Percentiles rank a stretch among this genome's conserved stretches.
These are phyloP conservation scores for Coriolopsis trogii DNA, from an alignment of 1,284 basidiomycete species.

Conservation along the genomic window DNA sequence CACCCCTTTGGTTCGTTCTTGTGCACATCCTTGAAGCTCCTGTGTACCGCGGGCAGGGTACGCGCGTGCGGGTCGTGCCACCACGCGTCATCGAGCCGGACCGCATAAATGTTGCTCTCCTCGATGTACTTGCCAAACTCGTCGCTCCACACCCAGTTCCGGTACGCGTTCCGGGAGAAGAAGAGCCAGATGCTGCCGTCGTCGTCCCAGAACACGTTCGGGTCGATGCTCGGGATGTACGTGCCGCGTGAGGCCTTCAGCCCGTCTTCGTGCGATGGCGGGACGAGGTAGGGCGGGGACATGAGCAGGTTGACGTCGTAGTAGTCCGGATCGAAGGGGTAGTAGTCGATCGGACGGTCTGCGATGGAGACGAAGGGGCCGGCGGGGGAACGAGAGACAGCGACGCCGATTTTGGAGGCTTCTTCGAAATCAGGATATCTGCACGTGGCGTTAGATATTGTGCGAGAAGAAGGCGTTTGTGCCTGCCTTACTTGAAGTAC, in stretches of 20 bases:
- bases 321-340: slow-evolving; percentile 12
- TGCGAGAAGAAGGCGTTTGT: not conserved
- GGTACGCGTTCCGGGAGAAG: slow-evolving; percentile 14
- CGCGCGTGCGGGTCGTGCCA: slow-evolving; percentile 9
- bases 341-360: slow-evolving; percentile 12
- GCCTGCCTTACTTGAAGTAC: slow-evolving; percentile 8
- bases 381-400: slow-evolving; percentile 8
- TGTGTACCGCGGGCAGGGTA: slow-evolving; percentile 11
- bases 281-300: slow-evolving; percentile 6
- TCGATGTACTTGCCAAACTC: slow-evolving; percentile 12
- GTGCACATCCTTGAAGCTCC: slow-evolving; percentile 8
- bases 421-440: slow-evolving; percentile 14
- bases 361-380: slow-evolving; percentile 9
- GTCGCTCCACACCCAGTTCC: slow-evolving; percentile 15
- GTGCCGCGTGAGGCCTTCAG: slow-evolving; percentile 3
- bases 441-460: not conserved
- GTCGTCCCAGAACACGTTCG: slow-evolving; percentile 12
- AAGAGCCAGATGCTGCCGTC: slow-evolving; percentile 17
- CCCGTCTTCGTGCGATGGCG: slow-evolving; percentile 6
- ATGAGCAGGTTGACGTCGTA: slow-evolving; percentile 12
- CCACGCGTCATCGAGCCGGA: slow-evolving; percentile 11
- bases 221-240: slow-evolving; percentile 12
- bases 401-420: slow-evolving; percentile 13
- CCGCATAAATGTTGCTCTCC: slow-evolving; percentile 16
- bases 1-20: not conserved